phyloP scores from a whole-genome alignment of 306 rosid genomes.

The Citrullus amarus region DNA sequence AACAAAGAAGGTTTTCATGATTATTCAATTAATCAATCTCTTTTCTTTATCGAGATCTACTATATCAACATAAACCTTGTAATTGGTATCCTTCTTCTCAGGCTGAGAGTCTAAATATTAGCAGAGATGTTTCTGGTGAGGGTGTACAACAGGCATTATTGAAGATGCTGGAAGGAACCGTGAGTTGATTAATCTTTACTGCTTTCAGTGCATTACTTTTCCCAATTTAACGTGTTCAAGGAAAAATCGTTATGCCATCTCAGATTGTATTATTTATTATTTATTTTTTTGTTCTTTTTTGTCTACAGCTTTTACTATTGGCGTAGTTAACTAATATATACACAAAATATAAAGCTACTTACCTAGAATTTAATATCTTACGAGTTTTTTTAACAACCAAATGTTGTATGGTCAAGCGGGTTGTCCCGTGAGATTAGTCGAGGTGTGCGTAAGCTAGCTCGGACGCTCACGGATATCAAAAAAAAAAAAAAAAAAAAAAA shows the following conservation, averaged over 20 bases:
- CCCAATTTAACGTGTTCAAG: background rate
- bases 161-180: slow-evolving; percentile 99
- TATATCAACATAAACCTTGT: slow-evolving; percentile 10
- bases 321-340: background rate
- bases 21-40: background rate
- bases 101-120: slow-evolving; percentile 90
- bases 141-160: slow-evolving; percentile 96
- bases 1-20: slow-evolving; percentile 74
- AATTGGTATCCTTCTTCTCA: slow-evolving; percentile 20
- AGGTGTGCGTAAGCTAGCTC: no score
- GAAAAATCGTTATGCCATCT: background rate
- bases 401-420: no score
- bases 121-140: slow-evolving; percentile 98
- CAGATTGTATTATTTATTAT: background rate
- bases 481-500: no score
- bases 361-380: no score
- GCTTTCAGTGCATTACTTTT: background rate
- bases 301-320: background rate
- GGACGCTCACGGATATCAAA: no score
- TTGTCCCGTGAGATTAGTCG: no score
- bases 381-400: no score
- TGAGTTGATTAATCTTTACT: slow-evolving; percentile 27
- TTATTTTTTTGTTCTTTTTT: background rate
- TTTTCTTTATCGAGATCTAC: slow-evolving; percentile 9
- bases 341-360: no score